Evolutionary conservation across 2,329 filamentous ascomycete genomes (phyloP), one percentile per base, ranked within the genome.

Genomic region (Talaromyces piceae): DNA sequence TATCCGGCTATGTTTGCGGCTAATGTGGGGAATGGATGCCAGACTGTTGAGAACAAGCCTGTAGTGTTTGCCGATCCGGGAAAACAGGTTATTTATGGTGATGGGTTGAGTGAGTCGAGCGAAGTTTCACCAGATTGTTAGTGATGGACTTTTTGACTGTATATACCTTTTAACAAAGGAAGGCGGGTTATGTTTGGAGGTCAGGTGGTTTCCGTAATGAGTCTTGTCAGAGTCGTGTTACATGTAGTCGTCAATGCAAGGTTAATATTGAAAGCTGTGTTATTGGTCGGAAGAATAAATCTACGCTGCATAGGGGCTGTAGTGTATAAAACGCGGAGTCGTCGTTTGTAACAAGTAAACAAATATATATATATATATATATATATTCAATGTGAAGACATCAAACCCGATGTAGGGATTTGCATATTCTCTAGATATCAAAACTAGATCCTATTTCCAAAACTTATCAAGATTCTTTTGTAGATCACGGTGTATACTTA

Each of bases 31-130:
- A 53, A 50, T 45, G 65, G 64, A 12, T 88, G 85, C 70, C 71
- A 64, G 43, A 86, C 82, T 31, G 63, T 68, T 3, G 81, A 84
- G 61, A 71, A 74, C 30, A 63, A 73, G 43, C 80, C 86, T 53
- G 74, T 86, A 25, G 61, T 75, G 58, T 89, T 84, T 72, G 85
- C 86, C 33, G 66, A 82, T 47, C 83, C 85, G 4, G 87, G 86
- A 6, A 39, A 44, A 9, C 51, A 53, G 27, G 47, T 53, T 9
- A 23, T 50, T 12, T 53, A 47, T 43, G 51, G 51, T 3, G 43
- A 27, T 1, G 39, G 47, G 4, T 47, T 54, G 16, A 37, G 25
- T 25, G 11, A 30, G 20, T 45, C 41, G 5, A 50, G 31, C 20
- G 16, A 41, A 8, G 39, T 41, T 13, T 46, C 30, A 3, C 51